Conservation (phyloP, 2,329 filamentous ascomycete species). For the Colletotrichum euphorbiae region DNA sequence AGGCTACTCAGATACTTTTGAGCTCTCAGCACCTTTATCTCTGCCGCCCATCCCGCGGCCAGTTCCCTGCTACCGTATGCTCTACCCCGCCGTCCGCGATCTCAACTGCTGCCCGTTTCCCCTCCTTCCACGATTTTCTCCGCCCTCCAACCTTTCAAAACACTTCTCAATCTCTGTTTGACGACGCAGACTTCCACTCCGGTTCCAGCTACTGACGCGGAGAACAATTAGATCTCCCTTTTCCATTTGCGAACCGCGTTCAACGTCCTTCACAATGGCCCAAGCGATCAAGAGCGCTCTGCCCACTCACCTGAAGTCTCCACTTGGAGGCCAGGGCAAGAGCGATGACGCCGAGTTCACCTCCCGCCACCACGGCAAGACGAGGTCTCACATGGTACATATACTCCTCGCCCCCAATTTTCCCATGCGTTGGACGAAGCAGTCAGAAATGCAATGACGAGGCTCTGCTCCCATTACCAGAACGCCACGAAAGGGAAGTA, state of each 20-base stretch:
- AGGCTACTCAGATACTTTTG: constrained; percentile 33
- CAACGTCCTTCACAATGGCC: constrained; percentile 68
- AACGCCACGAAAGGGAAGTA: background rate
- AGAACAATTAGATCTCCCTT: constrained; percentile 1
- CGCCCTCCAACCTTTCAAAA: constrained; percentile 6
- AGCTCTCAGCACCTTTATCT: constrained; percentile 29
- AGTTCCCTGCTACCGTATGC: constrained; percentile 31
- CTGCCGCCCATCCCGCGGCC: constrained; percentile 20
- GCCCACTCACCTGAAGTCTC: constrained; percentile 83
- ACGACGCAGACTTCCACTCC: background rate
- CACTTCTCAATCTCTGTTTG: background rate
- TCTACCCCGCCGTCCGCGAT: constrained; percentile 34
- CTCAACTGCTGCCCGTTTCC: constrained; percentile 14
- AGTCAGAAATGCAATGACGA: background rate
- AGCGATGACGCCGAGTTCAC: constrained; percentile 63
- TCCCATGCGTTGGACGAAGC: constrained; percentile 11
- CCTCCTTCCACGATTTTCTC: constrained; percentile 8
- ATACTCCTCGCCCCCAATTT: constrained; percentile 25
- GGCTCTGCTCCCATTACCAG: background rate
- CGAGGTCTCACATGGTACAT: constrained; percentile 87
- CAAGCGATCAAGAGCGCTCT: constrained; percentile 79
- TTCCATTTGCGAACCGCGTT: constrained; percentile 21
- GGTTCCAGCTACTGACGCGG: constrained; percentile 7
- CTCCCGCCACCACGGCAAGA: constrained; percentile 84
- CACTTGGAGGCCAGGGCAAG: constrained; percentile 50